Evolutionary conservation across 139 green algal genomes (phyloP).

Genomic region (Mesotaenium endlicherianum): DNA sequence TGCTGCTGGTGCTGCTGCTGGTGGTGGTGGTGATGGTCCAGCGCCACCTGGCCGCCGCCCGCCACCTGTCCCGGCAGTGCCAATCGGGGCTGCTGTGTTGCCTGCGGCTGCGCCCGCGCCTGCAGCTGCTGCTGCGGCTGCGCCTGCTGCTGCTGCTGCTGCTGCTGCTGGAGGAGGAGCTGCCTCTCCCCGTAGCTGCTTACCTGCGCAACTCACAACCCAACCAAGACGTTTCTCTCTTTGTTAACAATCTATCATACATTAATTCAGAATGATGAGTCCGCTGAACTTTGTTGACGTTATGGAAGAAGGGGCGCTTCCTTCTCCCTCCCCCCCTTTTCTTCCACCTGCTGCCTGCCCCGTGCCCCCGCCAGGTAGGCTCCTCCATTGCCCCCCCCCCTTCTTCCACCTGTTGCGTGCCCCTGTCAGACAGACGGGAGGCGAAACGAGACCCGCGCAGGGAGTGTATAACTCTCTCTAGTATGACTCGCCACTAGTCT

Average conservation of each 20-base stretch:
- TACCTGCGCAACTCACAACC: slow-evolving; percentile 3
- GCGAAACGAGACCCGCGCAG: too few relatives aligned
- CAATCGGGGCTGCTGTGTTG: background rate
- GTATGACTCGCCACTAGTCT: too few relatives aligned
- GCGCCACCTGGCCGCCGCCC: too few relatives aligned
- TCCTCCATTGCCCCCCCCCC: background rate
- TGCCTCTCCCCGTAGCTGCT: slow-evolving; percentile 33
- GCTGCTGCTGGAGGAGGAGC: slow-evolving; percentile 16
- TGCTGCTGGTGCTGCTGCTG: slow-evolving; percentile 37
- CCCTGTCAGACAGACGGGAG: too few relatives aligned
- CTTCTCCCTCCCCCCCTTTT: background rate
- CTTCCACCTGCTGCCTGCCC: background rate
- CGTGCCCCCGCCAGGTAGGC: background rate
- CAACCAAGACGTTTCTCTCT: background rate
- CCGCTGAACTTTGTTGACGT: background rate
- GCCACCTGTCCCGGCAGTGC: too few relatives aligned
- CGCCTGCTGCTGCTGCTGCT: background rate
- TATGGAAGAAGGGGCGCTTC: background rate
- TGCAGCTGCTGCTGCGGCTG: background rate
- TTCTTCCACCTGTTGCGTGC: too few relatives aligned
- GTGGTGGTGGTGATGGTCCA: background rate
- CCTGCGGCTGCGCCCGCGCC: background rate
- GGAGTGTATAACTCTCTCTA: too few relatives aligned
- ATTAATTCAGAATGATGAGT: background rate
- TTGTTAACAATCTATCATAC: background rate